A percentile compares a stretch with the other conserved stretches of the same genome.
These are phyloP conservation scores for Friedmanniomyces endolithicus DNA, from an alignment of 495 filamentous ascomycete genomes.

Conservation along the genomic window DNA sequence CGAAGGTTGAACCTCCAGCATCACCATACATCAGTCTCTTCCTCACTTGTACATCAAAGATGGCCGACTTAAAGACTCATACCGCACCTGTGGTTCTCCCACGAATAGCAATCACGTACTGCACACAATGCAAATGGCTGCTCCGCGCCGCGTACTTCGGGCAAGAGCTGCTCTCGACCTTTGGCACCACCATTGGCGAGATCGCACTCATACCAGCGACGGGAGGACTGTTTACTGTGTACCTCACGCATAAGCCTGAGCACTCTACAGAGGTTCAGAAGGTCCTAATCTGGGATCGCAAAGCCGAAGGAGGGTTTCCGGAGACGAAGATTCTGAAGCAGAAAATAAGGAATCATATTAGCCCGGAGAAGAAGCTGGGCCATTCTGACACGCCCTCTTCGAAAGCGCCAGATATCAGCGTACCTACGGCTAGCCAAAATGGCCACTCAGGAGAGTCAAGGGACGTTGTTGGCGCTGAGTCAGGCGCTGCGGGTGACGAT, in stretches of 20 bases:
- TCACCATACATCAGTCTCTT: no score
- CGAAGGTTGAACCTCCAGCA: no score
- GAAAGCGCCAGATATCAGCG: conserved; percentile 16
- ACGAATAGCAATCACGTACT: conserved; percentile 32
- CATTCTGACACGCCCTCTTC: conserved; percentile 40
- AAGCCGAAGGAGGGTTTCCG: conserved; percentile 79
- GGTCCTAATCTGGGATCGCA: conserved; percentile 74
- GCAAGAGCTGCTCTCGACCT: conserved; percentile 96
- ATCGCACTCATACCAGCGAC: conserved; percentile 79
- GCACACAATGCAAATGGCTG: conserved; percentile 57
- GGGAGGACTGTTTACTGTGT: conserved; percentile 69
- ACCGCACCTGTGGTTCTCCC: conserved; percentile 24
- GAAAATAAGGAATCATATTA: conserved; percentile 69
- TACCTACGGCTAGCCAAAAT: neutral
- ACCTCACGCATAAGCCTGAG: conserved; percentile 23
- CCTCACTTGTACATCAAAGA: no score
- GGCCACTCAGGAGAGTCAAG: neutral
- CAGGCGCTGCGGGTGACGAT: neutral
- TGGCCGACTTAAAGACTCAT: neutral
- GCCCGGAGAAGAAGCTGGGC: conserved; percentile 64
- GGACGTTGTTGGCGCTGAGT: neutral
- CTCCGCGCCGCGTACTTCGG: conserved; percentile 57
- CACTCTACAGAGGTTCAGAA: conserved; percentile 27
- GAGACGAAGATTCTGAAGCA: conserved; percentile 81
- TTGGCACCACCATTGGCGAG: conserved; percentile 73